A percentile compares a stretch with the other conserved stretches of the same genome.
These are phyloP conservation scores for Scopulariopsis brevicaulis DNA, from an alignment of 2,329 filamentous ascomycete species.

Conservation along the genomic window DNA sequence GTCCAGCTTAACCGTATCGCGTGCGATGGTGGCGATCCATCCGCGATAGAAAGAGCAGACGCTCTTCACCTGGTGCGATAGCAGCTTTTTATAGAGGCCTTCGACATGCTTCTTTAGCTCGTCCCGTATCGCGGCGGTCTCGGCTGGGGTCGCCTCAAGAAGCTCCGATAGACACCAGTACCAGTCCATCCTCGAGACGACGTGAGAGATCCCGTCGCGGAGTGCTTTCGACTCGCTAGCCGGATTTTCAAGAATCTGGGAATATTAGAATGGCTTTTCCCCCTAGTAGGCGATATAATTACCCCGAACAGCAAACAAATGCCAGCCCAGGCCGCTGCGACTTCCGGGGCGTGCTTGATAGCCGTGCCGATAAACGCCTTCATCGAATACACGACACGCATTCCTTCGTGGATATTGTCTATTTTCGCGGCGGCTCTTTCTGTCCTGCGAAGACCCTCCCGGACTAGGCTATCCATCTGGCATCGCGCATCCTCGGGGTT, in stretches of 20 bases:
- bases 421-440: neutral
- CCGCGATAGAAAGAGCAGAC: conserved; percentile 21
- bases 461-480: neutral
- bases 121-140: conserved; percentile 5
- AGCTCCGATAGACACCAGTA: conserved; percentile 19
- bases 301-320: conserved; percentile 22
- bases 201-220: conserved; percentile 19
- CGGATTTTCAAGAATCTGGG: conserved; percentile 19
- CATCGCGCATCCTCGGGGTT: neutral
- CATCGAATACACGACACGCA: conserved; percentile 1
- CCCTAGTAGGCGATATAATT: neutral
- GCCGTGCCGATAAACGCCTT: conserved; percentile 12
- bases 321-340: conserved; percentile 23
- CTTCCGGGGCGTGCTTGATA: conserved; percentile 17
- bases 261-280: conserved; percentile 6
- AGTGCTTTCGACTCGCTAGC: conserved; percentile 15
- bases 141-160: conserved; percentile 10
- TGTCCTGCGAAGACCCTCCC: neutral
- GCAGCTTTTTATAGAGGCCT: conserved; percentile 23
- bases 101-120: conserved; percentile 13
- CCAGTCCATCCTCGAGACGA: conserved; percentile 24
- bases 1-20: conserved; percentile 17
- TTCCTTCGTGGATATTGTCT: neutral
- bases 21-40: conserved; percentile 14
- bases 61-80: conserved; percentile 27